Base-by-base conservation (phyloP, 179 eudicot genomes). In the Beta macrorhiza region DNA sequence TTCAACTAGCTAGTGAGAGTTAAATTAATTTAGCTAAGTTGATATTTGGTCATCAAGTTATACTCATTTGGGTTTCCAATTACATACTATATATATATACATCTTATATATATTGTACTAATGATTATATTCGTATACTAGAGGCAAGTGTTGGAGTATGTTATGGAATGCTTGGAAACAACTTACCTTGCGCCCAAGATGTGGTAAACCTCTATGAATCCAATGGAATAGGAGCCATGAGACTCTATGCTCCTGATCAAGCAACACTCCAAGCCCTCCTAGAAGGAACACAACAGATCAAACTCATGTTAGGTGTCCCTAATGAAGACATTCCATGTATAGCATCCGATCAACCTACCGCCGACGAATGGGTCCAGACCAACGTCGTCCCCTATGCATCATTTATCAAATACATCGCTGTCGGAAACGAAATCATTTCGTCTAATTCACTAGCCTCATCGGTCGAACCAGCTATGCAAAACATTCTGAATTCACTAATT, bases 361-460 rank as follows among this genome's bases (percentile, higher is more conserved):
- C 94, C 0, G 49, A 19, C 2, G 67, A 72, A 2, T 93, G 93
- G 92, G 90, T 93, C n/a, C 85, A 79, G 3, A 67, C 62, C 25
- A 76, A 91, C 63, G 84, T 93, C 0, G 51, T 11, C 1, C 83
- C 83, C 55, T 91, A 22, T n/a, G 80, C 83, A 22, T 83, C 91
- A 0, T 67, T 86, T 1, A 81, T 92, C 74, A 63, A 29, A 5
- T 88, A 87, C 87, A 82, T 93, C 1, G 88, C 85, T 0, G 92
- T 93, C 0, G 93, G 97, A 19, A 91, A 91, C n/a, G 92, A 90
- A 77, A 83, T 93, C 17, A 72, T 81, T 59, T 92, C 90, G 0
- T 67, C 65, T 2, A 68, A 74, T 52, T 42, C 44, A 0, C 47
- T 25, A 7, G 90, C 85, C 49, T 58, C 57, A 0, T 88, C 55